These are phyloP conservation scores for Annulohypoxylon bovei DNA, from an alignment of 495 filamentous ascomycete species.

Conservation along the genomic window DNA sequence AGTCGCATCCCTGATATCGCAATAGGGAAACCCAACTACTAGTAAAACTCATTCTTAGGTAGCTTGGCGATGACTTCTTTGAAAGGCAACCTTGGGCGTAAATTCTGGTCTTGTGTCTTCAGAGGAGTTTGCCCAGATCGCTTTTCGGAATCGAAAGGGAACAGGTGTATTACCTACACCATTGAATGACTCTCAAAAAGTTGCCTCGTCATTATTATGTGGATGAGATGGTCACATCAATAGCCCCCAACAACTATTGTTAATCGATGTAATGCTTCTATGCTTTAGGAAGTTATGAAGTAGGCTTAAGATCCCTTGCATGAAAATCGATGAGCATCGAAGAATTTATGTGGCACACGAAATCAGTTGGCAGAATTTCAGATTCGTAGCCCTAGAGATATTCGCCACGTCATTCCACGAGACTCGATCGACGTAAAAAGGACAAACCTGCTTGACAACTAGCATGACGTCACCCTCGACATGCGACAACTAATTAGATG, in stretches of 20 bases:
- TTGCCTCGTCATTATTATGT: neutral
- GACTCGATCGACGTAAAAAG: constrained; percentile 7
- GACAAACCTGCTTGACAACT: constrained; percentile 37
- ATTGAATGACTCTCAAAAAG: neutral
- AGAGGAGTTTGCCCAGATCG: no score
- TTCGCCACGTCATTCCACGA: constrained; percentile 38
- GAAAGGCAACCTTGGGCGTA: no score
- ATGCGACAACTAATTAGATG: constrained; percentile 31
- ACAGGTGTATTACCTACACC: neutral
- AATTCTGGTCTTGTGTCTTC: no score
- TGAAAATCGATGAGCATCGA: neutral
- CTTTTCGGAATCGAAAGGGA: neutral
- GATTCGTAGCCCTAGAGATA: constrained; percentile 1
- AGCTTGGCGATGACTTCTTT: no score
- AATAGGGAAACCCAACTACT: no score
- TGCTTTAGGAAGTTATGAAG: neutral
- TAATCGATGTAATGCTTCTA: neutral
- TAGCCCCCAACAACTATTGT: neutral
- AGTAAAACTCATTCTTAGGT: no score
- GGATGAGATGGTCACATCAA: neutral
- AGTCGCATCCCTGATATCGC: no score
- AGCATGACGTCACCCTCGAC: constrained; percentile 37
- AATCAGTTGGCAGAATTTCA: neutral
- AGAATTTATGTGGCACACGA: neutral
- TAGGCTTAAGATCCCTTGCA: neutral